Percentiles rank a stretch among this genome's conserved stretches.
Conservation (phyloP, 371 early-diverging fungal genomes). For the Syncephalastrum monosporum region DNA sequence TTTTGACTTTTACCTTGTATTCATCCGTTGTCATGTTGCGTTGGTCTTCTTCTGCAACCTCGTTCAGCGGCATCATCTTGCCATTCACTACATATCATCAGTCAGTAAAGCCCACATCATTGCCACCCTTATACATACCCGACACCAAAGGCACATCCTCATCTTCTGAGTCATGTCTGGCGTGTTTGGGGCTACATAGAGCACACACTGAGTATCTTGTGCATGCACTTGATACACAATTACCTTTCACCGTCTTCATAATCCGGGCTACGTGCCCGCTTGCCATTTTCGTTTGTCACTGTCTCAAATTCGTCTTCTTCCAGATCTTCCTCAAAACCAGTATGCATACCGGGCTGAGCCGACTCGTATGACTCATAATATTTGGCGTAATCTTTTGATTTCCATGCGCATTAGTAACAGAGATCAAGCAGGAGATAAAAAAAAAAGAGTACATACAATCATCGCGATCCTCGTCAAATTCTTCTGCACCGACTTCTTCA, state of each 20-base stretch:
- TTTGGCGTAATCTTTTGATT: slow-evolving; percentile 38
- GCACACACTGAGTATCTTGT: no score
- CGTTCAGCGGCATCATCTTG: slow-evolving; percentile 51
- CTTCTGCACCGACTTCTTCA: slow-evolving; percentile 33
- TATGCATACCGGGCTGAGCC: background rate
- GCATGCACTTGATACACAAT: no score
- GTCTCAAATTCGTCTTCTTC: slow-evolving; percentile 36
- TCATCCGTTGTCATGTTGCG: slow-evolving; percentile 60
- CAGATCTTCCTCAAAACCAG: slow-evolving; percentile 19
- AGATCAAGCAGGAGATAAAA: background rate
- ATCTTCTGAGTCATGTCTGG: slow-evolving; percentile 8
- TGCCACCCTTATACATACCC: slow-evolving; percentile 23
- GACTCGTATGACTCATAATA: slow-evolving; percentile 30
- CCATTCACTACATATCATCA: slow-evolving; percentile 36
- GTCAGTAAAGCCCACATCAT: slow-evolving; percentile 1
- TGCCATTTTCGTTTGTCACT: slow-evolving; percentile 18
- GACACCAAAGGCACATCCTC: slow-evolving; percentile 45
- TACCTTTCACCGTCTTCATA: slow-evolving; percentile 33
- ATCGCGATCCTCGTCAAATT: slow-evolving; percentile 46
- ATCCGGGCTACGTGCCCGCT: slow-evolving; percentile 11
- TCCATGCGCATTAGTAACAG: background rate
- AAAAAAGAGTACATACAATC: slow-evolving; percentile 42
- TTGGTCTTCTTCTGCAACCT: slow-evolving; percentile 59
- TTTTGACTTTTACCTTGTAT: slow-evolving; percentile 39
- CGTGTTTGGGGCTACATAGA: slow-evolving; percentile 7